Evolutionary conservation across 2,329 filamentous ascomycete species (phyloP).

Genomic region (Hymenoscyphus albidus): DNA sequence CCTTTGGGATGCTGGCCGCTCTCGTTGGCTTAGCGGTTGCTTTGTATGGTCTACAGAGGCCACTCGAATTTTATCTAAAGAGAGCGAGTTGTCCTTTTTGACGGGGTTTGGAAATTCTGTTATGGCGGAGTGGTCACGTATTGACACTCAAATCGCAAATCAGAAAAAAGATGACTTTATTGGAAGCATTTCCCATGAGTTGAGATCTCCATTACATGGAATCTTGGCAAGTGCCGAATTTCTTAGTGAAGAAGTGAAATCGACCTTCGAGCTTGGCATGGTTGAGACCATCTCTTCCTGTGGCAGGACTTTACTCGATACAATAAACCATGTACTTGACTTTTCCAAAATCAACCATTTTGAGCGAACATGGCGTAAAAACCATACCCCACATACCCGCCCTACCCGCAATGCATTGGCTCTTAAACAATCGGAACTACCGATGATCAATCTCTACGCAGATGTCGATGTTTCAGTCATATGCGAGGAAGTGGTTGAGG

Average conservation of each 20-base stretch:
- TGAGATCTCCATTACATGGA: conserved; percentile 54
- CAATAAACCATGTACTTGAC: conserved; percentile 41
- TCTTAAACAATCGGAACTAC: conserved; percentile 31
- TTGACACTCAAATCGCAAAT: conserved; percentile 49
- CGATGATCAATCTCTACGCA: conserved; percentile 36
- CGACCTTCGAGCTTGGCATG: conserved; percentile 31
- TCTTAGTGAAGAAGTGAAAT: conserved; percentile 41
- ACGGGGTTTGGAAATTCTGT: conserved; percentile 46
- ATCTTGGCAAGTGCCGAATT: conserved; percentile 52
- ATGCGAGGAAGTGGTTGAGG: conserved; percentile 36
- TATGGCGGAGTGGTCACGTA: conserved; percentile 52
- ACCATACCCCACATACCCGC: conserved; percentile 16
- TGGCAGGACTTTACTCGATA: conserved; percentile 38
- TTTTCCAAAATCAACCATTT: conserved; percentile 40
- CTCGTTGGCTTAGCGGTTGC: conserved; percentile 47
- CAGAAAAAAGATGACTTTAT: conserved; percentile 56
- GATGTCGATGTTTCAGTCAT: conserved; percentile 34
- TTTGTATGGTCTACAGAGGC: conserved; percentile 43
- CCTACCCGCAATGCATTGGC: conserved; percentile 11
- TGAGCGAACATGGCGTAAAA: conserved; percentile 34
- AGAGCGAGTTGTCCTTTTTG: conserved; percentile 38
- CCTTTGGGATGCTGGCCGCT: conserved; percentile 45
- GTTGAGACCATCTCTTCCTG: conserved; percentile 39
- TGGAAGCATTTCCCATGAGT: conserved; percentile 55
- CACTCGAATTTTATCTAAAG: conserved; percentile 35